Base-by-base conservation (phyloP, 2,329 filamentous ascomycete genomes). In the Mycocentrospora acerina region DNA sequence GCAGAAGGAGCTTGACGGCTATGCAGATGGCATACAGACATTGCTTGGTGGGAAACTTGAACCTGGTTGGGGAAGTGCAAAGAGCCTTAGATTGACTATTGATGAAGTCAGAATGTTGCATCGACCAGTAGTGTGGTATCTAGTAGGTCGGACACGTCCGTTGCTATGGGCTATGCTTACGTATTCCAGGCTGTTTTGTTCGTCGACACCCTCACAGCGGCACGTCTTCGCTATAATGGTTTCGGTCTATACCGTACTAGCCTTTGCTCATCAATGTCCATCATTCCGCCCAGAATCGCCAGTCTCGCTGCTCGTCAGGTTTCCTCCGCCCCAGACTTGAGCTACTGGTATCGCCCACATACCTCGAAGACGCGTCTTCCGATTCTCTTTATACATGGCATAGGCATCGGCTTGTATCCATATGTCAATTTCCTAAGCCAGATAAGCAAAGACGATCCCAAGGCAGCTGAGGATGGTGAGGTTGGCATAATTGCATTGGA, bases 331-430 rank as follows among this genome's bases (percentile, higher is more conserved):
- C 53, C 67, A 3, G 63, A 69, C 8, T 48, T 86, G 5, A 75
- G 76, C 44, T 88, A 88, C 69, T 88, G 82, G 80, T 72, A 83
- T 52, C 76, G 78, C 2, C 79, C 80, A 4, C 83, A 87, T 55
- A 79, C 73, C 1, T 81, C 79, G 1, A 73, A 73, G 35, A 77
- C 71, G 1, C 71, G 72, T 28, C 65, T 78, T 0, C 85, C 84
- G 0, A 64, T 88, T 7, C 64, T 88, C 4, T 87, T 86, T 64
- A 72, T 87, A 32, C 85, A 88, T 51, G 85, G 85, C 12, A 85
- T 87, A 32, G 83, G 84, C 28, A 73, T 88, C 40, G 84, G 85
- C 0, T 72, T 88, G 2, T 78, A 78, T 57, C 77, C 82, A 0
- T 85, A 87, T 51, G 68, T 75, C 10, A 60, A 67, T 12, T 84